Percentiles rank a stretch among this genome's conserved stretches.
Evolutionary conservation across 2,329 filamentous ascomycete species (phyloP).

Genomic region (Mollisiaceae sp.): DNA sequence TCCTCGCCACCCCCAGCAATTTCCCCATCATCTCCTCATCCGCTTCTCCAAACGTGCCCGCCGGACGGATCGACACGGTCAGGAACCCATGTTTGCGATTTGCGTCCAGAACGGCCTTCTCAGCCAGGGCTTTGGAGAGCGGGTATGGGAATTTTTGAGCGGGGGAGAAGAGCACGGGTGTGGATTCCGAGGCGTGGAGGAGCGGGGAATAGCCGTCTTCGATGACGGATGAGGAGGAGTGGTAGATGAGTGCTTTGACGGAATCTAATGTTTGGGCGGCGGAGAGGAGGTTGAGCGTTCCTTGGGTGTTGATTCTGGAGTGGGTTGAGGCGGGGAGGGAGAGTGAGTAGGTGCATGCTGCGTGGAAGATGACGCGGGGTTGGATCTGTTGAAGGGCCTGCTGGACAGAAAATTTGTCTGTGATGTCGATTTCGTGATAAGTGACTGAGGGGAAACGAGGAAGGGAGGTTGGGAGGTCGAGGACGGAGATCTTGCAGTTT

Average conservation of each 20-base stretch:
- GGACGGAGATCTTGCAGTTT: slow-evolving; percentile 61
- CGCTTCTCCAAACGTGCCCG: slow-evolving; percentile 56
- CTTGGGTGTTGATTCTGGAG: background rate
- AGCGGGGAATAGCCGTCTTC: slow-evolving; percentile 51
- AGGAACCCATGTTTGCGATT: slow-evolving; percentile 46
- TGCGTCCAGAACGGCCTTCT: slow-evolving; percentile 27
- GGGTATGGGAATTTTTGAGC: slow-evolving; percentile 30
- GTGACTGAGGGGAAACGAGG: slow-evolving; percentile 60
- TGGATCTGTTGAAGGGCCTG: slow-evolving; percentile 48
- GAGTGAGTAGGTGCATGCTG: slow-evolving; percentile 41
- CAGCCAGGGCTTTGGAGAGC: slow-evolving; percentile 30
- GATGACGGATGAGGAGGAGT: slow-evolving; percentile 55
- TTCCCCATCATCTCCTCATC: slow-evolving; percentile 29
- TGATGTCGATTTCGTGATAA: slow-evolving; percentile 56
- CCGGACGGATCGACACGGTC: slow-evolving; percentile 54
- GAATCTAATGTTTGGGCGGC: background rate
- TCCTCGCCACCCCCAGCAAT: slow-evolving; percentile 50
- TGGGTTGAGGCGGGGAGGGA: background rate
- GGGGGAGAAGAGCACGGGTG: slow-evolving; percentile 23
- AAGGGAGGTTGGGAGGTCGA: slow-evolving; percentile 72
- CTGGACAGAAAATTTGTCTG: slow-evolving; percentile 40
- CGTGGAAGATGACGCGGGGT: slow-evolving; percentile 55
- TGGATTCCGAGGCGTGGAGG: slow-evolving; percentile 51
- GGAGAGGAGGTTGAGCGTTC: background rate
- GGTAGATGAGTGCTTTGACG: slow-evolving; percentile 56